phyloP scores from a whole-genome alignment of 2,329 filamentous ascomycete genomes.

The Penicillium thymicola region DNA sequence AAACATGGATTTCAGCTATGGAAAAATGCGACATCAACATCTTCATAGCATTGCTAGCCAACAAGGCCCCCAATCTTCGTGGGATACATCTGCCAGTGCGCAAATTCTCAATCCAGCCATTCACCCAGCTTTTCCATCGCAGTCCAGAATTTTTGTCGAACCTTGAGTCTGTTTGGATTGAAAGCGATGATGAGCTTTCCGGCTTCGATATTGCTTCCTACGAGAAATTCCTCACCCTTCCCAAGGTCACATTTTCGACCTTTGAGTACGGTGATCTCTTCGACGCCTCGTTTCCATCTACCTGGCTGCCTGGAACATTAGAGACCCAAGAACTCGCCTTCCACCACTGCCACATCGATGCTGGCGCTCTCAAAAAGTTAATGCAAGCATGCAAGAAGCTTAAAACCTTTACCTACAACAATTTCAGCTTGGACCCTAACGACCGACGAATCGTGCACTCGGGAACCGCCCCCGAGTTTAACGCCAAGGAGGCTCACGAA shows the following conservation, averaged over 20 bases:
- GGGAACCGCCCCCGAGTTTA: constrained; percentile 7
- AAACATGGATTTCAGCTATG: constrained; percentile 14
- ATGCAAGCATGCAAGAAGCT: constrained; percentile 6
- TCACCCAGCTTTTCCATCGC: constrained; percentile 8
- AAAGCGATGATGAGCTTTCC: background rate
- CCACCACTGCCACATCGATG: constrained; percentile 2
- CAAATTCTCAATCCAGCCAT: background rate
- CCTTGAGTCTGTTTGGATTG: constrained; percentile 12
- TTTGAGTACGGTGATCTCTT: constrained; percentile 19
- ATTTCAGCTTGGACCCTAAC: constrained; percentile 4
- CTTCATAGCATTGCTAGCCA: constrained; percentile 16
- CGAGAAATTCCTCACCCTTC: constrained; percentile 10
- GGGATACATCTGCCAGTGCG: constrained; percentile 13
- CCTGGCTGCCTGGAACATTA: constrained; percentile 2
- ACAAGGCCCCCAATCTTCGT: constrained; percentile 20
- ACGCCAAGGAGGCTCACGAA: constrained; percentile 12
- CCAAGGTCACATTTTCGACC: background rate
- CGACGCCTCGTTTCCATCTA: constrained; percentile 4
- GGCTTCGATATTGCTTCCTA: constrained; percentile 12
- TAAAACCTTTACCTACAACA: constrained; percentile 12
- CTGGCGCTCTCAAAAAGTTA: background rate
- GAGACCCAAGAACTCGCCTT: background rate
- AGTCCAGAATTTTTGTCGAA: constrained; percentile 15
- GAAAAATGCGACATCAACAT: constrained; percentile 10
- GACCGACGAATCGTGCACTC: background rate